These are phyloP conservation scores for Sherardia arvensis DNA, from an alignment of 257 asterid genomes.

Conservation along the genomic window DNA sequence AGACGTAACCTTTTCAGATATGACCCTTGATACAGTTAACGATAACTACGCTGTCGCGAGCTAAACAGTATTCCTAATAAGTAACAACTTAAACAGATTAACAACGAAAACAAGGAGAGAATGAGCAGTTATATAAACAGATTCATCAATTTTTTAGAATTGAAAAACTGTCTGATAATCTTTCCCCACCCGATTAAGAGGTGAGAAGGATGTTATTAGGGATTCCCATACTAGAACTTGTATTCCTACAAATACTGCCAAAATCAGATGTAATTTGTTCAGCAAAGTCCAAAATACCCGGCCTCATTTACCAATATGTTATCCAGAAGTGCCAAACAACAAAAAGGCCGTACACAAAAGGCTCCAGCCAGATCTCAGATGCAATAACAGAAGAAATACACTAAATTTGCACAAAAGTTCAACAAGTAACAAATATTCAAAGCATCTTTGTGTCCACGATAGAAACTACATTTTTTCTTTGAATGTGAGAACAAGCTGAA, in stretches of 20 bases:
- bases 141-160: background rate
- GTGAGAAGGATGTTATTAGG: background rate
- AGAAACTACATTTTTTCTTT: background rate
- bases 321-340: background rate
- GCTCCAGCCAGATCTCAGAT: background rate
- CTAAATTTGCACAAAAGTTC: constrained; percentile 6
- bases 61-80: background rate
- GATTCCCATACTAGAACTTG: background rate
- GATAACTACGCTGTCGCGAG: background rate
- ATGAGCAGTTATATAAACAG: background rate
- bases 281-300: background rate
- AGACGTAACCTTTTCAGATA: background rate
- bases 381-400: background rate
- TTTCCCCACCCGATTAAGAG: background rate
- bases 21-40: background rate
- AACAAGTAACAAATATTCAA: background rate
- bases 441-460: background rate
- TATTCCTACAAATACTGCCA: background rate
- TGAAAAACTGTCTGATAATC: background rate
- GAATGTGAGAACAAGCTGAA: background rate
- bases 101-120: background rate
- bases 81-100: background rate
- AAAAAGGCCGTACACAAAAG: background rate
- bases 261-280: background rate
- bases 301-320: background rate